phyloP scores from a whole-genome alignment of 2,329 filamentous ascomycete genomes.

The Amesomyces nigricolor region DNA sequence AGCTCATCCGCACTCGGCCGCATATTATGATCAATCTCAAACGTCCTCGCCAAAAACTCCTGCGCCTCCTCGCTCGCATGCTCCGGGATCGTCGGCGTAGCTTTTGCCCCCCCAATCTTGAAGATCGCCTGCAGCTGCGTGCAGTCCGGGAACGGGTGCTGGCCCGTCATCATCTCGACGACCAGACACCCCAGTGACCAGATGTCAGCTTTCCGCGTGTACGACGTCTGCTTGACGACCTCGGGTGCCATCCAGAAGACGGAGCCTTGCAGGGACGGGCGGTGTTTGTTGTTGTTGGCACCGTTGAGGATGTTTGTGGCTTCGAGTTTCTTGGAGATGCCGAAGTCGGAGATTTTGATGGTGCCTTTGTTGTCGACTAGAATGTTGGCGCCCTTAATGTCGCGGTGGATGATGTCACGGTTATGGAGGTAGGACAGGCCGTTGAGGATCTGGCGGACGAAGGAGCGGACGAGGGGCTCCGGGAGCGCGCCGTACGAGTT shows the following conservation, averaged over 20 bases:
- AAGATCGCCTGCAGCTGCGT: slow-evolving; percentile 97
- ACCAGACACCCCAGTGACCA: slow-evolving; percentile 96
- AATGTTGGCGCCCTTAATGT: slow-evolving; percentile 99
- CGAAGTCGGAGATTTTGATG: slow-evolving; percentile 99
- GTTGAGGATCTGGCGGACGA: slow-evolving; percentile 90
- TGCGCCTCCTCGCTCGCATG: slow-evolving; percentile 78
- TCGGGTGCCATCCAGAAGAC: slow-evolving; percentile 99
- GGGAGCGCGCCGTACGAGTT: slow-evolving; percentile 95
- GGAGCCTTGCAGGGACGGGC: slow-evolving; percentile 84
- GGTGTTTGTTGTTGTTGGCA: slow-evolving; percentile 61
- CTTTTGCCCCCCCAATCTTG: slow-evolving; percentile 87
- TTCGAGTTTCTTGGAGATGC: slow-evolving; percentile 96
- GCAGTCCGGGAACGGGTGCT: slow-evolving; percentile 93
- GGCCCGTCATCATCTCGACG: slow-evolving; percentile 98
- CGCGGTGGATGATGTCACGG: slow-evolving; percentile 93
- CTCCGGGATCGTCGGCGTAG: slow-evolving; percentile 82
- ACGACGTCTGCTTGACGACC: slow-evolving; percentile 94
- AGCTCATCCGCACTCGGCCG: slow-evolving; percentile 88
- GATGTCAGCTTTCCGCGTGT: slow-evolving; percentile 97
- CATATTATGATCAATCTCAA: slow-evolving; percentile 92
- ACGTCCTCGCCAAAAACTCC: slow-evolving; percentile 79
- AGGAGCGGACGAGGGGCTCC: slow-evolving; percentile 90
- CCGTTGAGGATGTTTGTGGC: slow-evolving; percentile 75
- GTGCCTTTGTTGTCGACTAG: slow-evolving; percentile 98
- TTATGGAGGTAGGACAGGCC: slow-evolving; percentile 91